phyloP scores from a whole-genome alignment of 2,329 filamentous ascomycete species.

The Colletotrichum sp. region DNA sequence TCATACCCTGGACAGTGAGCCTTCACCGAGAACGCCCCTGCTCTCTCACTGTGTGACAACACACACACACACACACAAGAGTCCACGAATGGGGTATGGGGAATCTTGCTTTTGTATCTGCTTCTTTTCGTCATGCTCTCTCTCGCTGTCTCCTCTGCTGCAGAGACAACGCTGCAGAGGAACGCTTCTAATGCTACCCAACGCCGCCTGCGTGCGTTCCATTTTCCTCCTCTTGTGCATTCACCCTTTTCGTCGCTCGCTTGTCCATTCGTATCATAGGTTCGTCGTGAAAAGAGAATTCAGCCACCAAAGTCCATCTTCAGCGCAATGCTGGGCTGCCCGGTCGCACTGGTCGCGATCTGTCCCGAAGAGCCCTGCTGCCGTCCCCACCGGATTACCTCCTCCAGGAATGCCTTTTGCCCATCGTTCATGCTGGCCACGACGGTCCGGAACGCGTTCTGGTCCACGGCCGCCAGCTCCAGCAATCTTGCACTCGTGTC shows the following conservation, averaged over 20 bases:
- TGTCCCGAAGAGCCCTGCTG: slow-evolving; percentile 45
- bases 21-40: background rate
- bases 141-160: background rate
- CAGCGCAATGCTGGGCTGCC: slow-evolving; percentile 83
- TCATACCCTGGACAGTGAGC: background rate
- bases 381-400: slow-evolving; percentile 72
- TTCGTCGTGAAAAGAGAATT: background rate
- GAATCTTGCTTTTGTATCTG: background rate
- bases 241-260: background rate
- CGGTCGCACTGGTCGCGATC: slow-evolving; percentile 45
- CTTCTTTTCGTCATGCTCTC: background rate
- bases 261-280: background rate
- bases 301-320: slow-evolving; percentile 85
- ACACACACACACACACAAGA: background rate
- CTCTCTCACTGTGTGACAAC: background rate
- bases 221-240: background rate
- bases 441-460: slow-evolving; percentile 73
- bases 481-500: slow-evolving; percentile 80
- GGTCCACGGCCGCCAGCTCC: slow-evolving; percentile 80
- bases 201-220: background rate
- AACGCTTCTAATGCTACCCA: background rate
- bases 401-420: slow-evolving; percentile 80
- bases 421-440: slow-evolving; percentile 73
- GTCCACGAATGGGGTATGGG: background rate
- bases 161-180: background rate